Evolutionary conservation across 371 early-diverging fungal genomes (phyloP).

Genomic region (Mucor indicus): DNA sequence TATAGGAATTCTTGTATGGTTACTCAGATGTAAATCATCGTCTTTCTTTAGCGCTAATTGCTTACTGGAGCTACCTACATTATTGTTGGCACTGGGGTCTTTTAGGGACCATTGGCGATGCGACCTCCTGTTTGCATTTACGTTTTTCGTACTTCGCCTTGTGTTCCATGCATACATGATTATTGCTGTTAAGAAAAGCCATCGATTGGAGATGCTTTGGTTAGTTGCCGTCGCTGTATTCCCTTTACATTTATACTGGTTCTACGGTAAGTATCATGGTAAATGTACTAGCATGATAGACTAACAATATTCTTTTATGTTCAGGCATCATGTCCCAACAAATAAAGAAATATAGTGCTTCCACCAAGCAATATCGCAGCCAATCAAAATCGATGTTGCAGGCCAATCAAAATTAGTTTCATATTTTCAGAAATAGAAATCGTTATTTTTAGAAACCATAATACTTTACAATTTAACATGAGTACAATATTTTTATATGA

Average conservation of each 20-base stretch:
- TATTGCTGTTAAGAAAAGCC: slow-evolving; percentile 13
- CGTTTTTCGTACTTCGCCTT: slow-evolving; percentile 35
- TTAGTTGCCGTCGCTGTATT: slow-evolving; percentile 20
- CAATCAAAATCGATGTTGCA: too few relatives aligned
- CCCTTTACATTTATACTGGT: slow-evolving; percentile 47
- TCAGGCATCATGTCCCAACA: not conserved
- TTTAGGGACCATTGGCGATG: slow-evolving; percentile 23
- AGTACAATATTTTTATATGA: too few relatives aligned
- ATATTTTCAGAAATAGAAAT: too few relatives aligned
- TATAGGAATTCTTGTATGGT: slow-evolving; percentile 25
- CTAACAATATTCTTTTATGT: not conserved
- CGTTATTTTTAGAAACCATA: too few relatives aligned
- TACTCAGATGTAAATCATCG: slow-evolving; percentile 19
- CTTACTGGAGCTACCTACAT: slow-evolving; percentile 37
- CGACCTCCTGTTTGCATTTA: slow-evolving; percentile 38
- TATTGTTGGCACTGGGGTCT: slow-evolving; percentile 37
- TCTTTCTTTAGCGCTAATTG: slow-evolving; percentile 34
- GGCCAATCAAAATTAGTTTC: too few relatives aligned
- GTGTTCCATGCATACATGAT: slow-evolving; percentile 46
- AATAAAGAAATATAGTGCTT: not conserved
- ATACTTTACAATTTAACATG: too few relatives aligned
- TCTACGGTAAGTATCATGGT: slow-evolving; percentile 29
- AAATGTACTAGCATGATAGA: not conserved
- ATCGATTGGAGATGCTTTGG: slow-evolving; percentile 19
- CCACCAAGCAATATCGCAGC: too few relatives aligned